Evolutionary conservation across 371 early-diverging fungal species (phyloP), one percentile per base, ranked within the genome.

Genomic region (Blastocladiella emersonii): DNA sequence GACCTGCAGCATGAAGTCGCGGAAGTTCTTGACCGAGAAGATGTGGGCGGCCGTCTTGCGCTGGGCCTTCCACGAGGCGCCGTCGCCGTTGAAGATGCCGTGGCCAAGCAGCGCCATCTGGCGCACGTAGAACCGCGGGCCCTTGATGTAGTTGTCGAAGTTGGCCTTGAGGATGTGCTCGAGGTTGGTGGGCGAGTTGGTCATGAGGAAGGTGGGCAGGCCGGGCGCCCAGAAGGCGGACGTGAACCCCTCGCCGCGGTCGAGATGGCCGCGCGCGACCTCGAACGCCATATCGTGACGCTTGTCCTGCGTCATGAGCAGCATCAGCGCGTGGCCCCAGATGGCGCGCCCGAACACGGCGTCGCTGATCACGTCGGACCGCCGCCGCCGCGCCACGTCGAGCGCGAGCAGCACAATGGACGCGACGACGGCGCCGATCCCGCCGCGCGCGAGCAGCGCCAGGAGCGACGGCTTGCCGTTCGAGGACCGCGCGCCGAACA

Each of bases 71-170:
- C 87, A 86, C 0, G 72, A 39, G 36, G 80, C 74, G 13, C 88
- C 87, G 66, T 86, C 85, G 3, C 77, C 74, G 67, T 78, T 79
- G 68, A 89, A 88, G 64, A 89, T 89, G 55, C 88, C 89, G 63
- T 86, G 69, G 3, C 88, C 88, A 21, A 88, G 72, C 5, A 86
- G 60, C 23, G 82, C 78, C 7, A 62, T 36, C 51, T 74, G 34
- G 8, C 68, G 57, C 35, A 57, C 63, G 21, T 75, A 67, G 39
- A 78, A 66, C 43, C 70, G 66, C 8, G 76, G 71, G 1, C 79
- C 81, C 66, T 84, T 85, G 35, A 72, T 65, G 37, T 82, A 85
- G 65, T 80, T 79, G 45, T 80, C 76, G 71, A 84, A 84, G 62
- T 84, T 76, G 60, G 64, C 69, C 75, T 75, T 75, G 25, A 75